Conservation (phyloP, 2,329 filamentous ascomycete species). For the Hysterium pulicare region DNA sequence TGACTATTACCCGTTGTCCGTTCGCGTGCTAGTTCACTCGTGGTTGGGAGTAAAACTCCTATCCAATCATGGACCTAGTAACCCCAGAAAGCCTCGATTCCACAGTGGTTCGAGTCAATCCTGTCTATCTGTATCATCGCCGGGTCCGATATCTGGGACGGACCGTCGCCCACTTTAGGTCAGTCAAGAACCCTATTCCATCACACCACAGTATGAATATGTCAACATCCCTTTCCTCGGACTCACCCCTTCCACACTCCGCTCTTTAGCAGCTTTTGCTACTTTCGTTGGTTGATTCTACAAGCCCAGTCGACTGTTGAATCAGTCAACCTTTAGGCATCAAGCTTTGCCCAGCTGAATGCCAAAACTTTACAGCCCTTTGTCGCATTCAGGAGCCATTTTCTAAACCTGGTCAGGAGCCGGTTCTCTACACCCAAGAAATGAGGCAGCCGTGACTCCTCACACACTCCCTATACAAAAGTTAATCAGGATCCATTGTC, state of each 20-base stretch:
- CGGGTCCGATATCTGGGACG: constrained; percentile 12
- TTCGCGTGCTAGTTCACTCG: constrained; percentile 17
- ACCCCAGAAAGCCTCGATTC: constrained; percentile 16
- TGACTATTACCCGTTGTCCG: constrained; percentile 16
- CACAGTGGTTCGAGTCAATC: constrained; percentile 21
- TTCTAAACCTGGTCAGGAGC: constrained; percentile 21
- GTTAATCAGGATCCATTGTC: neutral
- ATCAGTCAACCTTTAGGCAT: constrained; percentile 12
- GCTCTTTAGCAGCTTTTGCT: constrained; percentile 11
- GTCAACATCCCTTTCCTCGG: constrained; percentile 9
- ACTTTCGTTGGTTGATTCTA: constrained; percentile 6
- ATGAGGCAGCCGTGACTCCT: constrained; percentile 16
- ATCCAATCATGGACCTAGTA: constrained; percentile 14
- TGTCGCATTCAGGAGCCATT: constrained; percentile 12
- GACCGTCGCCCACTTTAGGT: constrained; percentile 15
- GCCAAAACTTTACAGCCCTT: constrained; percentile 11
- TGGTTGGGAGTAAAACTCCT: constrained; percentile 5
- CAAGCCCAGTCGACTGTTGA: constrained; percentile 7
- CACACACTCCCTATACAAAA: constrained; percentile 6
- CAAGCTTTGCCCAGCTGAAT: constrained; percentile 13
- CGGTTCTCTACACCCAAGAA: constrained; percentile 10
- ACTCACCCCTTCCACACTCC: constrained; percentile 12
- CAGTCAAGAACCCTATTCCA: constrained; percentile 10
- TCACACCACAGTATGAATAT: constrained; percentile 21
- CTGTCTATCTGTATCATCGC: constrained; percentile 16